Evolutionary conservation across 805 yeast species (phyloP), one percentile per base, ranked within the genome.

Genomic region (Yamadazyma ubonensis): DNA sequence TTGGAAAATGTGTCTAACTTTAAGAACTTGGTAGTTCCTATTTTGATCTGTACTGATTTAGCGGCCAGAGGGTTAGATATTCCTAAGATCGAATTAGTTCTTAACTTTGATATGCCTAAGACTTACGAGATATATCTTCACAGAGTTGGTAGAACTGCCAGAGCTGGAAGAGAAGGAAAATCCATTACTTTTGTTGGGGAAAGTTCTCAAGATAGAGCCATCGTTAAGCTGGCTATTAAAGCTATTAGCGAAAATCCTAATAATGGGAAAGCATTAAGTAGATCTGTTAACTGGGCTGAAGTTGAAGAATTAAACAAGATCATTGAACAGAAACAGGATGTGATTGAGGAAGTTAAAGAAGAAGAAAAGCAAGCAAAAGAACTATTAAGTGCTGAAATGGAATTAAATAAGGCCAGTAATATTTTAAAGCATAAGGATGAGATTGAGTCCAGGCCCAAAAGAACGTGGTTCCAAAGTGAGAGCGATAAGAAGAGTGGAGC

Each of bases 21-120:
- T 70, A 88, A 87, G 53, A 79, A 78, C 47, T 71, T 88, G 48
- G 77, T 78, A 3, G 96, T 90, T 22, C 96, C 98, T 1, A 80
- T 91, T 7, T 71, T 93, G 43, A 74, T 93, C 29, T 93, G 98
- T 81, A 93, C 99, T 0, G 99, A 93, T 75, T 76, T 93, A 61
- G 99, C 99, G 2, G 91, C 99, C 20, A 86, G 99, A 79, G 99
- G 99, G 75, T 76, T 93, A 59, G 99, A 93, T 84, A 93, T 93
- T 57, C 98, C 98, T 46, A 91, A 91, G 65, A 90, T 93, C 59
- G 98, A 90, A 61, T 81, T 84, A 44, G 99, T 93, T 33, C 77
- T 93, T 56, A 93, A 93, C 65, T 93, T 75, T 62, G 99, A 93
- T 58, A 87, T 93, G 95, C 99, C 99, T 36, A 86, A 87, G 61